Evolutionary conservation across 108 stramenopile genomes (phyloP).

Genomic region (Nannochloropsis gaditana): DNA sequence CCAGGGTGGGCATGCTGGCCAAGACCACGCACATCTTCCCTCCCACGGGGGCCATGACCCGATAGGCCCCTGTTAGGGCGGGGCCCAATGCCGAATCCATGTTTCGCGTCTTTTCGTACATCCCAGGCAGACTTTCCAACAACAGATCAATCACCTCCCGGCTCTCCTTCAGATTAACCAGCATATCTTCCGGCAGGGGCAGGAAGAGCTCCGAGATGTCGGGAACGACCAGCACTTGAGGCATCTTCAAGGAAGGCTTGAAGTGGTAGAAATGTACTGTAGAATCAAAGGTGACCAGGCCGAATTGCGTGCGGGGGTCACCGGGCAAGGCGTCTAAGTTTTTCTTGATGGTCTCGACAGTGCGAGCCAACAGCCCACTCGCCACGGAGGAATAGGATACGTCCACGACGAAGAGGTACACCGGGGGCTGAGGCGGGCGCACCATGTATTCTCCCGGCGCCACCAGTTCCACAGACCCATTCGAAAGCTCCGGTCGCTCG

Average conservation of each 20-base stretch:
- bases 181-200: slow-evolving; percentile 85
- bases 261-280: slow-evolving; percentile 91
- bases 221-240: slow-evolving; percentile 79
- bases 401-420: slow-evolving; percentile 93
- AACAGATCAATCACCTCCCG: slow-evolving; percentile 76
- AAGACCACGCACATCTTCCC: slow-evolving; percentile 94
- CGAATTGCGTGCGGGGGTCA: slow-evolving; percentile 43
- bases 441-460: slow-evolving; percentile 98
- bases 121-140: slow-evolving; percentile 80
- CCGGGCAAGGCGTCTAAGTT: slow-evolving; percentile 84
- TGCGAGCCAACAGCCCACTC: slow-evolving; percentile 72
- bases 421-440: slow-evolving; percentile 91
- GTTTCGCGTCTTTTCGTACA: slow-evolving; percentile 74
- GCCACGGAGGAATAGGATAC: slow-evolving; percentile 76
- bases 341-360: slow-evolving; percentile 68
- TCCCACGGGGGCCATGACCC: slow-evolving; percentile 87
- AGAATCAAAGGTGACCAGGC: slow-evolving; percentile 88
- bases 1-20: slow-evolving; percentile 75
- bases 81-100: slow-evolving; percentile 69
- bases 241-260: slow-evolving; percentile 65
- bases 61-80: slow-evolving; percentile 87
- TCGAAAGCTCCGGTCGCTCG: slow-evolving; percentile 80
- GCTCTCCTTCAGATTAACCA: slow-evolving; percentile 85
- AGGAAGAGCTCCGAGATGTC: slow-evolving; percentile 89
- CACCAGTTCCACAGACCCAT: slow-evolving; percentile 79